A percentile compares a stretch with the other conserved stretches of the same genome.
Conservation (phyloP, 2,329 filamentous ascomycete species). For the Graphiopsis chlorocephala region DNA sequence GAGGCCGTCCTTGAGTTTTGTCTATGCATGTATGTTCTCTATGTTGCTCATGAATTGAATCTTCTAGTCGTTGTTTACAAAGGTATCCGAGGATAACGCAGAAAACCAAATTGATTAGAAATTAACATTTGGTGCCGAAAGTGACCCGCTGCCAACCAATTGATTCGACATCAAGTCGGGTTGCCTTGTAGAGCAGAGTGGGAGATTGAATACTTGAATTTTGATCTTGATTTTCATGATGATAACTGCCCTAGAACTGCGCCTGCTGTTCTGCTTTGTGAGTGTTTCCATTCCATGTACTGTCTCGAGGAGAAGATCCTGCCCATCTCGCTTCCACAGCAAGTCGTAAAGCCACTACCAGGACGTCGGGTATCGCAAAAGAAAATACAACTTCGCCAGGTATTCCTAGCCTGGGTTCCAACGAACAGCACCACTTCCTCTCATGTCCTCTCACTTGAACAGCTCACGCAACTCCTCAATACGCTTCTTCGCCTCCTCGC, state of each 20-base stretch:
- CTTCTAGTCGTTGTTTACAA: background rate
- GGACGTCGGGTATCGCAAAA: background rate
- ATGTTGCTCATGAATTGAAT: no score
- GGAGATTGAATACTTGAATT: no score
- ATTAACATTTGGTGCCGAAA: background rate
- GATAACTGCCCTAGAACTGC: background rate
- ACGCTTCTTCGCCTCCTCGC: conserved; percentile 63
- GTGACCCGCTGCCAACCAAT: background rate
- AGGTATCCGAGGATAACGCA: background rate
- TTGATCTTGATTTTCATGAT: background rate
- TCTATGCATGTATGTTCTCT: no score
- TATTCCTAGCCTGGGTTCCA: background rate
- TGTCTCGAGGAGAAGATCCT: background rate
- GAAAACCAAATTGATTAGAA: background rate
- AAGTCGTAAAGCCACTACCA: background rate
- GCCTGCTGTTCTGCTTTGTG: background rate
- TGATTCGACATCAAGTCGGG: background rate
- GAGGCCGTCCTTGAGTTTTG: background rate
- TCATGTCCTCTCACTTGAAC: conserved; percentile 41
- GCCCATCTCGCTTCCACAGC: background rate
- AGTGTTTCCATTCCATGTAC: background rate
- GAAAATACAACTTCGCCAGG: background rate
- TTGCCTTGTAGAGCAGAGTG: no score
- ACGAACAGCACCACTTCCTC: background rate
- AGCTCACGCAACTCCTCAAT: conserved; percentile 60